phyloP scores from a whole-genome alignment of 305 asterid species.

The Ajuga reptans region DNA sequence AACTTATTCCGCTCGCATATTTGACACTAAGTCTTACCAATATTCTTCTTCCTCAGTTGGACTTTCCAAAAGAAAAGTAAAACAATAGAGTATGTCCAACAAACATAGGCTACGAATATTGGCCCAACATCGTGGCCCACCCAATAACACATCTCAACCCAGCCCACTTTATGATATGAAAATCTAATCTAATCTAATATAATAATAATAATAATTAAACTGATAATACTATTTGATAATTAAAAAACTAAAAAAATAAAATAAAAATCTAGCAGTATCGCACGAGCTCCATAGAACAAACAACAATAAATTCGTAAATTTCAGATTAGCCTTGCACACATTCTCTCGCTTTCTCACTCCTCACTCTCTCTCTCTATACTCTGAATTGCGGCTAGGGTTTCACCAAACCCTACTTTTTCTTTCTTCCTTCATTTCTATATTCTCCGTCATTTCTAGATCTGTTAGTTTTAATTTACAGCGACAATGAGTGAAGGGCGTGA shows the following conservation, averaged over 20 bases:
- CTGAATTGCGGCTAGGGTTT: constrained; percentile 74
- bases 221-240: too few relatives aligned
- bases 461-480: background rate
- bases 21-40: too few relatives aligned
- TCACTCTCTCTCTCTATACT: background rate
- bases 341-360: constrained; percentile 7
- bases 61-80: too few relatives aligned
- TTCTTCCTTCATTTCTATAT: background rate
- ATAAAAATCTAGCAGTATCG: background rate
- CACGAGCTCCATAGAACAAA: constrained; percentile 16
- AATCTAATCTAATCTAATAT: background rate
- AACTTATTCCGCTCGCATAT: too few relatives aligned
- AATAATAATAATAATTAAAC: background rate
- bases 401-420: constrained; percentile 22
- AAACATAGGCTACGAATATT: background rate
- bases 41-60: too few relatives aligned
- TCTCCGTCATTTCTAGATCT: constrained; percentile 25
- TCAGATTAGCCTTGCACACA: constrained; percentile 25
- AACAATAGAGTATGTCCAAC: too few relatives aligned
- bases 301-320: constrained; percentile 10
- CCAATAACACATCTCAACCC: background rate
- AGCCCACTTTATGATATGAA: background rate
- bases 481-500: constrained; percentile 18
- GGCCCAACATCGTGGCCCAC: background rate
- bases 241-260: background rate